Base-by-base conservation (phyloP, 2,329 filamentous ascomycete genomes). In the Lasiodiplodia sp. region DNA sequence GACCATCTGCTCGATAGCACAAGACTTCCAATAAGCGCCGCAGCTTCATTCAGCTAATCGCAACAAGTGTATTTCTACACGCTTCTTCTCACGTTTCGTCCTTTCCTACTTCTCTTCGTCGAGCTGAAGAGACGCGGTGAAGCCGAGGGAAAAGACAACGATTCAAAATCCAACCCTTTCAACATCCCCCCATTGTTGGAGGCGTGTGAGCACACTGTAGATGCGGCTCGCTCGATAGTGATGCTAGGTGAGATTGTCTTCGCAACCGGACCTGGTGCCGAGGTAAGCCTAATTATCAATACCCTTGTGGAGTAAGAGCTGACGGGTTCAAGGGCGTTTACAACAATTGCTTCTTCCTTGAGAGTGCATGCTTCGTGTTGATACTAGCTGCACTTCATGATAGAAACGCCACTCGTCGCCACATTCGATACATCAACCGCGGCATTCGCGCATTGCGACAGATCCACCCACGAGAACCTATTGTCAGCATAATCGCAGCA, bases 321-420 rank as follows among this genome's bases (percentile, higher is more conserved):
- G 11, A 23, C 40, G 37, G 16, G 14, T 40, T 3, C 34, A 38
- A 57, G 67, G 67, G 65, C 25, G 14, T 68, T 14, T 65, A 65
- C 40, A 68, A 68, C 49, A 62, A 68, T n/a, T 38, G 37, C 16
- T 68, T 68, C 67, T 68, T 68, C 38, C 23, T 68, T 12, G 67
- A 68, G 25, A 68, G 58, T 23, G 67, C 67, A 3, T 58, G 67
- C 38, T 68, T 68, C 31, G 67, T 68, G 5, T 44, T 68, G 10
- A 68, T 68, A 16, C n/a, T 68, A 3, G 67, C 67, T 2, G 52
- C 67, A 1, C 67, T 68, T 37, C 67, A 68, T 37, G 67, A 68
- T 16, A 21, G 31, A 18, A 62, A 25, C 21, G 52, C 51, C 21
- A 64, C 67, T 28, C 34, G 38, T n/a, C 67, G 67, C 23, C 67